Evolutionary conservation across 2,329 filamentous ascomycete genomes (phyloP).

Genomic region (Nemania sp.): DNA sequence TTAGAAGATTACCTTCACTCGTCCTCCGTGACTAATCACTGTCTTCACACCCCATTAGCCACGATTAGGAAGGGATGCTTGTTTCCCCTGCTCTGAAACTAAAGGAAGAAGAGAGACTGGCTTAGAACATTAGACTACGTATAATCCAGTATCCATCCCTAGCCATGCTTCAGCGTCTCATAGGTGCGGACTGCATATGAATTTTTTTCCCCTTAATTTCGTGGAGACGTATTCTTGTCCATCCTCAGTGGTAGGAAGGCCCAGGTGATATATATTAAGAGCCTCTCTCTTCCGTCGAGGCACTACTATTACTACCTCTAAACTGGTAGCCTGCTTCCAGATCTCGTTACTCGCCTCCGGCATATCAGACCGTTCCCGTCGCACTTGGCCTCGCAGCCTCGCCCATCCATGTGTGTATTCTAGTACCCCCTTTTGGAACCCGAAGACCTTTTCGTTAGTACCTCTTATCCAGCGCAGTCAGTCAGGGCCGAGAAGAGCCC

Average conservation of each 20-base stretch:
- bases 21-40: background rate
- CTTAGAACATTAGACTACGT: background rate
- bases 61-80: background rate
- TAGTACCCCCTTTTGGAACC: background rate
- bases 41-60: background rate
- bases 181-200: background rate
- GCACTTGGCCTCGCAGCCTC: background rate
- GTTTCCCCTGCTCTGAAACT: background rate
- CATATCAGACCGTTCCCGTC: background rate
- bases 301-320: too few relatives aligned
- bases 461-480: background rate
- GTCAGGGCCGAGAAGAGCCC: background rate
- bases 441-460: background rate
- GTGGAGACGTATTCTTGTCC: background rate
- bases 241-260: background rate
- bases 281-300: background rate
- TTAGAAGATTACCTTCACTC: background rate
- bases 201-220: background rate
- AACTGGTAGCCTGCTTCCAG: background rate
- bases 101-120: background rate
- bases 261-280: slow-evolving; percentile 1
- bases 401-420: background rate
- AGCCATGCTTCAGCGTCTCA: background rate
- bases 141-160: background rate
- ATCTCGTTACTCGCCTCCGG: background rate